These are phyloP conservation scores for Thelephora ganbajun DNA, from an alignment of 768 basidiomycete genomes.

Conservation along the genomic window DNA sequence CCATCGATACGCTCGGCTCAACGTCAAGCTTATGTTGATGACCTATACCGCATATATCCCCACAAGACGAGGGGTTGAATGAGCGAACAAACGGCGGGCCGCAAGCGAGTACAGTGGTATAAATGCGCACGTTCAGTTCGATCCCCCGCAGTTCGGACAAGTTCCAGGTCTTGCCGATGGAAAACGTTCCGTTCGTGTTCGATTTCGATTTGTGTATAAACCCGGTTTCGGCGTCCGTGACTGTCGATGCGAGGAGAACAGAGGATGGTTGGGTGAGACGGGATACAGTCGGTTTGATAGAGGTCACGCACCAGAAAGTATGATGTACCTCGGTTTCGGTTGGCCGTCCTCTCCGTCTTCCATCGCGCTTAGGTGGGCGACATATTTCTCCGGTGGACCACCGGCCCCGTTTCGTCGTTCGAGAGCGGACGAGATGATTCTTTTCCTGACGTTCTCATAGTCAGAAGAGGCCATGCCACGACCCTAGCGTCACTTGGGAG, in stretches of 20 bases:
- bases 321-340: constrained; percentile 79
- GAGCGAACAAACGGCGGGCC: not conserved
- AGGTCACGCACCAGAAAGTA: constrained; percentile 70
- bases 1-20: constrained; percentile 88
- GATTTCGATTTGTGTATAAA: constrained; percentile 94
- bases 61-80: not conserved
- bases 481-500: constrained; percentile 14
- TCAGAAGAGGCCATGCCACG: constrained; percentile 13
- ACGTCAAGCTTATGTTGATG: constrained; percentile 63
- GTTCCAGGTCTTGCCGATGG: constrained; percentile 94
- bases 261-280: not conserved
- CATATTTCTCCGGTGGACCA: constrained; percentile 65
- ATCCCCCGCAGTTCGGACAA: constrained; percentile 69
- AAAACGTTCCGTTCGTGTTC: constrained; percentile 89
- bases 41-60: constrained; percentile 22
- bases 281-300: not conserved
- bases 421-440: constrained; percentile 79
- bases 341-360: constrained; percentile 73
- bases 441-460: constrained; percentile 38
- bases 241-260: constrained; percentile 20
- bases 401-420: constrained; percentile 44
- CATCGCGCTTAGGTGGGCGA: constrained; percentile 86
- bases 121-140: constrained; percentile 50
- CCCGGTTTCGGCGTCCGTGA: constrained; percentile 45
- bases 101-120: constrained; percentile 7